A percentile compares a stretch with the other conserved stretches of the same genome.
These are phyloP conservation scores for Ogataea chonburiensis DNA, from an alignment of 805 yeast genomes.

Conservation along the genomic window DNA sequence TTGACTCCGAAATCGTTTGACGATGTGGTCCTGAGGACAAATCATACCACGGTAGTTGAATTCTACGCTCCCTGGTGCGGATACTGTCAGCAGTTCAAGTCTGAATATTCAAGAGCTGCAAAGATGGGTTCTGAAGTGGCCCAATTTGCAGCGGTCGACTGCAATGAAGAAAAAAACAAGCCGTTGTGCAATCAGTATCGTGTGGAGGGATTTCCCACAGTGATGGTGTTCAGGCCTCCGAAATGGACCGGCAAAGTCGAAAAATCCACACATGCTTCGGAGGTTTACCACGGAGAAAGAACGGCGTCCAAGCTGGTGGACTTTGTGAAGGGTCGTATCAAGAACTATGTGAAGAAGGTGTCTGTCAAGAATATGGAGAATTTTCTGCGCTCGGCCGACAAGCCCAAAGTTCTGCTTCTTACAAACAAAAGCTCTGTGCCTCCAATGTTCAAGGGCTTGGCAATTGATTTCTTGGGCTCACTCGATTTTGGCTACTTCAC, in stretches of 20 bases:
- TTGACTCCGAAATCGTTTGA: slow-evolving; percentile 49
- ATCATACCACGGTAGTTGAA: slow-evolving; percentile 79
- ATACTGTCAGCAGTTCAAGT: slow-evolving; percentile 73
- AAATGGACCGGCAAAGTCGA: slow-evolving; percentile 38
- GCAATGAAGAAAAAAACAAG: slow-evolving; percentile 70
- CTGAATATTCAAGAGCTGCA: slow-evolving; percentile 64
- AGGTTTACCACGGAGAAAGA: slow-evolving; percentile 62
- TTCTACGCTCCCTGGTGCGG: slow-evolving; percentile 99
- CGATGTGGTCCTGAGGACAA: slow-evolving; percentile 62
- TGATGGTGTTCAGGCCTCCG: slow-evolving; percentile 81
- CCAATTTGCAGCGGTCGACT: slow-evolving; percentile 80
- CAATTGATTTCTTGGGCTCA: slow-evolving; percentile 61
- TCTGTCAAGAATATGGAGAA: slow-evolving; percentile 34
- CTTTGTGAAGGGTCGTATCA: slow-evolving; percentile 55
- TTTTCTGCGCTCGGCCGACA: slow-evolving; percentile 24
- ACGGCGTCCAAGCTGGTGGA: slow-evolving; percentile 52
- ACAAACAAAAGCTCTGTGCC: slow-evolving; percentile 49
- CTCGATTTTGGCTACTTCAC: slow-evolving; percentile 48
- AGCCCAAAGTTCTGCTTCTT: slow-evolving; percentile 49
- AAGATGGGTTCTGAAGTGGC: slow-evolving; percentile 52
- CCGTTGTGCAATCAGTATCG: slow-evolving; percentile 63
- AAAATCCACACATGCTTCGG: slow-evolving; percentile 46
- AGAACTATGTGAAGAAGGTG: slow-evolving; percentile 61
- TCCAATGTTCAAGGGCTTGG: slow-evolving; percentile 61
- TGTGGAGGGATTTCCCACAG: slow-evolving; percentile 80